A percentile compares a stretch with the other conserved stretches of the same genome.
These are phyloP conservation scores for Microdochium bolleyi DNA, from an alignment of 2,329 filamentous ascomycete genomes.

Conservation along the genomic window DNA sequence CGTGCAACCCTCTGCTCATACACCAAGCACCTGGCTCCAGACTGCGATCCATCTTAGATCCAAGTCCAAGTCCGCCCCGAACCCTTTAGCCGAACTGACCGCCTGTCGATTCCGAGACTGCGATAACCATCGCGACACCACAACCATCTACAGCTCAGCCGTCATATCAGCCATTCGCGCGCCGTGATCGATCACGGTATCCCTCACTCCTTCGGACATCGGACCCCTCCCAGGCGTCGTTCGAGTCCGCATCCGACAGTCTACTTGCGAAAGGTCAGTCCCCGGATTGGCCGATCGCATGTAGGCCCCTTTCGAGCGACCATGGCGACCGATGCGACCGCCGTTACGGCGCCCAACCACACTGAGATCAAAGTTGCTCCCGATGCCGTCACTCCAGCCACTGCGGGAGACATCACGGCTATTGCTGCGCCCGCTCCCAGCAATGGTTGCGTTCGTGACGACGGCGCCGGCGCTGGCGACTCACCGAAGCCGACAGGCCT, in stretches of 20 bases:
- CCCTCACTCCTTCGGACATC: background rate
- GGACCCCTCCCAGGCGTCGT: background rate
- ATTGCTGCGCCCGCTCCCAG: conserved; percentile 10
- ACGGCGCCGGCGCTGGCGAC: conserved; percentile 19
- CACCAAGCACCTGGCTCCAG: background rate
- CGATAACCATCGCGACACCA: background rate
- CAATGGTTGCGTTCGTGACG: conserved; percentile 9
- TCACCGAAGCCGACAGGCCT: conserved; percentile 39
- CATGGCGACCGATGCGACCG: conserved; percentile 50
- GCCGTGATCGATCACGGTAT: background rate
- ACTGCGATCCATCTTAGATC: background rate
- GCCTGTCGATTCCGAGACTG: background rate
- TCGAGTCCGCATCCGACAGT: background rate
- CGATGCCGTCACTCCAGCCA: conserved; percentile 9
- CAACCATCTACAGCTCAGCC: background rate
- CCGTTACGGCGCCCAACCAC: conserved; percentile 32
- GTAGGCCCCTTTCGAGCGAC: conserved; percentile 27
- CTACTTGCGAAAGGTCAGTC: background rate
- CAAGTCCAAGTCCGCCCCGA: background rate
- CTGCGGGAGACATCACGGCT: background rate
- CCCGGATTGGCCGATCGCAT: conserved; percentile 23
- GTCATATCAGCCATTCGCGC: background rate
- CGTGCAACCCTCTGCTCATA: background rate
- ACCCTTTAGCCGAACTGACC: background rate
- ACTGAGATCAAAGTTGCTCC: conserved; percentile 6